A percentile compares a stretch with the other conserved stretches of the same genome.
phyloP scores from a whole-genome alignment of 2,329 filamentous ascomycete species.

The Trichoderma sp. region DNA sequence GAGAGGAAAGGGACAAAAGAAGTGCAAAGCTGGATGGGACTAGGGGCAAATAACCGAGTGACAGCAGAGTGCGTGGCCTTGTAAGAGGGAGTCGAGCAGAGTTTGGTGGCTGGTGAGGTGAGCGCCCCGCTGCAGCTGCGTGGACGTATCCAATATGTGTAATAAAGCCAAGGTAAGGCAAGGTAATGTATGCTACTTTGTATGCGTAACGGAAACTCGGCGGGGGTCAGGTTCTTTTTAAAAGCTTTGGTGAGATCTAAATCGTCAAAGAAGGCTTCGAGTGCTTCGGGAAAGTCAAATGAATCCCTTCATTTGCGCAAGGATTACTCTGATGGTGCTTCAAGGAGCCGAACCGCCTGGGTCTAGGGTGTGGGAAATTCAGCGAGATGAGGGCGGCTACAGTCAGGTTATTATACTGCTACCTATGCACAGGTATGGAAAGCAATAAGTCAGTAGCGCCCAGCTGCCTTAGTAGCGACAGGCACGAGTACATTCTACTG shows the following conservation, averaged over 20 bases:
- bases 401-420: background rate
- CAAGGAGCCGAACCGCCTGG: slow-evolving; percentile 1
- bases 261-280: background rate
- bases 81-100: slow-evolving; percentile 12
- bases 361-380: slow-evolving; percentile 16
- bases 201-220: background rate
- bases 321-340: slow-evolving; percentile 13
- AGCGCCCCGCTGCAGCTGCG: slow-evolving; percentile 6
- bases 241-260: background rate
- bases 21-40: background rate
- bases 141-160: background rate
- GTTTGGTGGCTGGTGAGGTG: slow-evolving; percentile 17
- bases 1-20: background rate
- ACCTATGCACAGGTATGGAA: no score
- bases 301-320: slow-evolving; percentile 15
- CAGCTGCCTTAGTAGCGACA: background rate
- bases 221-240: background rate
- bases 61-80: slow-evolving; percentile 13
- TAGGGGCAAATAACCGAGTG: slow-evolving; percentile 2
- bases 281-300: background rate
- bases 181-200: background rate
- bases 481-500: no score
- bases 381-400: slow-evolving; percentile 20
- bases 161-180: background rate
- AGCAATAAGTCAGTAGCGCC: background rate